Evolutionary conservation across 371 early-diverging fungal species (phyloP), one percentile per base, ranked within the genome.

Genomic region (Umbelopsis sp.): DNA sequence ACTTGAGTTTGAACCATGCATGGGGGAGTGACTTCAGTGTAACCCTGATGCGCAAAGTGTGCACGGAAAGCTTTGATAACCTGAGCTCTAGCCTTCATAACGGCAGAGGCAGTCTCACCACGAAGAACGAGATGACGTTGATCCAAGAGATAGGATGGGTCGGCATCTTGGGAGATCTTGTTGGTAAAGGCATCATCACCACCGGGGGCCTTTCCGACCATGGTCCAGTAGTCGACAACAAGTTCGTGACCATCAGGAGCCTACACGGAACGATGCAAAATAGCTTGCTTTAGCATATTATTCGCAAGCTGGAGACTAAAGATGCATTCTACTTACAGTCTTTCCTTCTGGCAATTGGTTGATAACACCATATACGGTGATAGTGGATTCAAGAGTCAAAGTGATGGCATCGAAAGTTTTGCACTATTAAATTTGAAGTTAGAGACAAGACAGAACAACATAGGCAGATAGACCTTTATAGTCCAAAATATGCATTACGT

Each of bases 1-100:
- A 99, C 99, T 81, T 99, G 99, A 57, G 99, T 99, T 85, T 99
- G 99, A n/a, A 99, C 99, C 93, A 99, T 94, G 75, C 96, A 93
- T 24, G 99, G 99, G 32, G 99, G 99, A 10, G 96, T 99, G 38
- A 99, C 94, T 84, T 99, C 99, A 66, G 86, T 87, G 76, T 95
- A 94, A 11, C 90, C 89, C 44, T 87, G 86, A 57, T 80, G 72
- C 50, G 95, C 92, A 80, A 97, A 99, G 86, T 94, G 95, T 69
- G 93, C 94, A 78, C 99, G 94, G 91, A 99, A 97, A 9, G 94
- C 92, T 65, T 91, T 91, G 82, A 99, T 83, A 14, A 97, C 87
- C 51, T 92, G 78, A 45, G 96, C 87, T 68, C 99, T 90, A 50
- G 97, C 94, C 80, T 93, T 94, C 67, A 99, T 83, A 57, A 98